Percentiles rank a stretch among this genome's conserved stretches.
Evolutionary conservation across 179 eudicot species (phyloP).

Genomic region (Silene coronaria): DNA sequence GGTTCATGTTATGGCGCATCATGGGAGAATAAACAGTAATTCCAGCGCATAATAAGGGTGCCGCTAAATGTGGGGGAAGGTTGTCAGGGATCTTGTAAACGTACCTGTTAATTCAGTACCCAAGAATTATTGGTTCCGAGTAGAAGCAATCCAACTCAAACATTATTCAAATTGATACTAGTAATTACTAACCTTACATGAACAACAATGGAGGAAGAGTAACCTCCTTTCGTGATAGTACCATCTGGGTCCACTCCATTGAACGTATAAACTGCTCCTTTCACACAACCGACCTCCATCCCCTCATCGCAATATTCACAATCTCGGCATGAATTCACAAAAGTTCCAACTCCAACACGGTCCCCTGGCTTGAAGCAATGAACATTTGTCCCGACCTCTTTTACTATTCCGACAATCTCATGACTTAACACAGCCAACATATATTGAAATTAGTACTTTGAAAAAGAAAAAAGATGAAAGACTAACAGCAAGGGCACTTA

Average conservation of each 20-base stretch:
- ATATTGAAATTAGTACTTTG: not conserved
- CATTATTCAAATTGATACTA: not conserved
- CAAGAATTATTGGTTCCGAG: not conserved
- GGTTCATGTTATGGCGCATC: constrained; percentile 78
- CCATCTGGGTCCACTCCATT: constrained; percentile 67
- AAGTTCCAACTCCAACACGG: constrained; percentile 72
- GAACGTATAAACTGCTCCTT: constrained; percentile 51
- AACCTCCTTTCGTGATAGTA: constrained; percentile 78
- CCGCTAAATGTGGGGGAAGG: constrained; percentile 64
- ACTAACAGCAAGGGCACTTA: not conserved
- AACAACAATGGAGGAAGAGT: constrained; percentile 66
- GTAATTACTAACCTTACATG: constrained; percentile 54
- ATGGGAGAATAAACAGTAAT: constrained; percentile 83
- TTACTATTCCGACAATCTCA: constrained; percentile 66
- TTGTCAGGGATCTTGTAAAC: constrained; percentile 67
- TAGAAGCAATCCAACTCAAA: not conserved
- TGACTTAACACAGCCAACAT: constrained; percentile 34
- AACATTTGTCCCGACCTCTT: constrained; percentile 57
- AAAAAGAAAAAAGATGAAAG: not conserved
- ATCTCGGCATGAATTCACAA: constrained; percentile 75
- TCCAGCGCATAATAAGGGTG: constrained; percentile 87
- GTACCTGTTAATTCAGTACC: constrained; percentile 42
- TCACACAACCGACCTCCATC: constrained; percentile 50
- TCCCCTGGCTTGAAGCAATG: constrained; percentile 61
- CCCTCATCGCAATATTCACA: constrained; percentile 58